These are phyloP conservation scores for Nothophytophthora sp. DNA, from an alignment of 352 stramenopile species.

Conservation along the genomic window DNA sequence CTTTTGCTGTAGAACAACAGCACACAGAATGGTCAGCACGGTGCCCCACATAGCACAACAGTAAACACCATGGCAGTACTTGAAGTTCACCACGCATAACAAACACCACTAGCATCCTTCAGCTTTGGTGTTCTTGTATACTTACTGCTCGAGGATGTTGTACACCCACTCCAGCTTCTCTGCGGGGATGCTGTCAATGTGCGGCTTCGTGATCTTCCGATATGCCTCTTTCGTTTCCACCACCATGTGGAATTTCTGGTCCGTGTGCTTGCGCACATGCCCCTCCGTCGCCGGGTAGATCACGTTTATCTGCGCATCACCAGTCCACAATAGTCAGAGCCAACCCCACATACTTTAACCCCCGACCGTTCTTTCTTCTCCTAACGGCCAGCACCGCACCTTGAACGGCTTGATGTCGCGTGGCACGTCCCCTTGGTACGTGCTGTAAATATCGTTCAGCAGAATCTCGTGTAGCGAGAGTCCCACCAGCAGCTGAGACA, in stretches of 20 bases:
- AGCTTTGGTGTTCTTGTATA: too few relatives aligned
- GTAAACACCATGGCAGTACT: not conserved
- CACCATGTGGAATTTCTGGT: conserved; percentile 84
- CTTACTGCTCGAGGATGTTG: conserved; percentile 89
- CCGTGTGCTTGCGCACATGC: conserved; percentile 83
- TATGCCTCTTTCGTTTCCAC: conserved; percentile 84
- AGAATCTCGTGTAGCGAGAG: conserved; percentile 77
- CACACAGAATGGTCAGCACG: conserved; percentile 1
- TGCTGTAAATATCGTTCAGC: conserved; percentile 86
- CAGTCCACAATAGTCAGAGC: not conserved
- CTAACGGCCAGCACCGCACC: too few relatives aligned
- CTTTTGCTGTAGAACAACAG: conserved; percentile 53
- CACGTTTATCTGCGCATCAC: conserved; percentile 59
- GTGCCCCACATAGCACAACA: not conserved
- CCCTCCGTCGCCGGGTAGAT: conserved; percentile 82
- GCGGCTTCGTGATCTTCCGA: conserved; percentile 67
- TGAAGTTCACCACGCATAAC: too few relatives aligned
- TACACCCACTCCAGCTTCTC: conserved; percentile 89
- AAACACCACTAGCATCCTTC: too few relatives aligned
- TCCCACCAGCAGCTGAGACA: conserved; percentile 40
- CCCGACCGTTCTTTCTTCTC: not conserved
- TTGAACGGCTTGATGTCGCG: conserved; percentile 76
- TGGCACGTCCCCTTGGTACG: conserved; percentile 67
- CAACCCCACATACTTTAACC: not conserved
- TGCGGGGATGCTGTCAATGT: conserved; percentile 71